Evolutionary conservation across 805 yeast species (phyloP).

Genomic region (Spathaspora boniae): DNA sequence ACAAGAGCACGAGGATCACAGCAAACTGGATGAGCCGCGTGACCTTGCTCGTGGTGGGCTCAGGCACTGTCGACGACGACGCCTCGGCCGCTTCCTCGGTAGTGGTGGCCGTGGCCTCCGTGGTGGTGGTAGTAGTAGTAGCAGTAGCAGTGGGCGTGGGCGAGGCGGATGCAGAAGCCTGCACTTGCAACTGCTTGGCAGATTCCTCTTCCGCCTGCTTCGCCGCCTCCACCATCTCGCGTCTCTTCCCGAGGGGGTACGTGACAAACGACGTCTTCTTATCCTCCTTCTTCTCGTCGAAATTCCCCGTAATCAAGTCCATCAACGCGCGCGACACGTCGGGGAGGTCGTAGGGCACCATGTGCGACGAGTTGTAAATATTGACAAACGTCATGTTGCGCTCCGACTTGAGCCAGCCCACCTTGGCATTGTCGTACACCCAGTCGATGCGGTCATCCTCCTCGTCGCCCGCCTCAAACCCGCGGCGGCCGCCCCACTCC

Average conservation of each 20-base stretch:
- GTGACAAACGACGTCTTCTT: slow-evolving; percentile 21
- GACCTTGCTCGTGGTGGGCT: slow-evolving; percentile 14
- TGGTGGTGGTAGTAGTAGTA: not conserved
- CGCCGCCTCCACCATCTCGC: slow-evolving; percentile 5
- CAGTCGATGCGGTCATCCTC: slow-evolving; percentile 28
- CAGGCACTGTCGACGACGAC: slow-evolving; percentile 1
- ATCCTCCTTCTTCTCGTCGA: slow-evolving; percentile 16
- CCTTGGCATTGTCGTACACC: slow-evolving; percentile 38
- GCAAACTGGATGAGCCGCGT: slow-evolving; percentile 39
- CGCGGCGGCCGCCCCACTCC: slow-evolving; percentile 60
- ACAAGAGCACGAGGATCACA: slow-evolving; percentile 34
- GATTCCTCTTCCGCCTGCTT: slow-evolving; percentile 3
- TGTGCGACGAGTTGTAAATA: slow-evolving; percentile 78
- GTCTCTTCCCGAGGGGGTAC: slow-evolving; percentile 27
- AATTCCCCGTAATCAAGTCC: slow-evolving; percentile 44
- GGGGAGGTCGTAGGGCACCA: slow-evolving; percentile 88
- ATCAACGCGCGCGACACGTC: slow-evolving; percentile 66
- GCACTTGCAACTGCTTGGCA: no score
- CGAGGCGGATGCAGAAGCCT: no score
- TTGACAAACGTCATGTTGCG: slow-evolving; percentile 75
- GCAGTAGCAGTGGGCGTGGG: slow-evolving; percentile 1
- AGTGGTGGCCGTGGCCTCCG: slow-evolving; percentile 1
- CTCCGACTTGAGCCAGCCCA: slow-evolving; percentile 44
- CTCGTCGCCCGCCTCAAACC: slow-evolving; percentile 36
- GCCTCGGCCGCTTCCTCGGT: not conserved